phyloP scores from a whole-genome alignment of 495 filamentous ascomycete species.

The Aspergillus carlsbadensis region DNA sequence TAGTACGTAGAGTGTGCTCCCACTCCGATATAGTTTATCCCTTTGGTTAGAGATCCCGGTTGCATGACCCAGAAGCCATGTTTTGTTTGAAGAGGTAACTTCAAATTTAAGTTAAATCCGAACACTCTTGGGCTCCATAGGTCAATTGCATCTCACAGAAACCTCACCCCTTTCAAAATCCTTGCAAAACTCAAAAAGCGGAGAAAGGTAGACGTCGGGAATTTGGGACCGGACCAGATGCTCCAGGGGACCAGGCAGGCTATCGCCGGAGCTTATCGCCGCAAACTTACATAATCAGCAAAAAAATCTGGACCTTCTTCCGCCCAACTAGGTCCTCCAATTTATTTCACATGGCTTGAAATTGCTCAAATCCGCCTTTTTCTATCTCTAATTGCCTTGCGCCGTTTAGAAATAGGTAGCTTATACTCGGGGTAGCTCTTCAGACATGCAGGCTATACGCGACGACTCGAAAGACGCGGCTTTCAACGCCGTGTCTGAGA shows the following conservation, averaged over 20 bases:
- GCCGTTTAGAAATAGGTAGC: not conserved
- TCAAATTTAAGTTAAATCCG: too few relatives aligned
- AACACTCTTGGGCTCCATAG: too few relatives aligned
- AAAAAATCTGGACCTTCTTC: conserved; percentile 15
- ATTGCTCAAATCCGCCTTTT: not conserved
- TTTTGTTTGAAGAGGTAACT: too few relatives aligned
- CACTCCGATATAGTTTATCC: too few relatives aligned
- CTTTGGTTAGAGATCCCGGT: not conserved
- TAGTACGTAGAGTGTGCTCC: not conserved
- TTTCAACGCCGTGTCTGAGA: conserved; percentile 9
- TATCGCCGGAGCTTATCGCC: too few relatives aligned
- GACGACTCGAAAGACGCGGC: conserved; percentile 14
- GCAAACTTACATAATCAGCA: conserved; percentile 9
- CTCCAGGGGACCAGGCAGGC: too few relatives aligned
- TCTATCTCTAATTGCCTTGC: not conserved
- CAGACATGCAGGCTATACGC: conserved; percentile 13
- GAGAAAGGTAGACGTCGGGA: too few relatives aligned
- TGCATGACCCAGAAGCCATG: too few relatives aligned
- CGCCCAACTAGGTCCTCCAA: not conserved
- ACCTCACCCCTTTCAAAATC: too few relatives aligned
- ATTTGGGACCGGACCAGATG: too few relatives aligned
- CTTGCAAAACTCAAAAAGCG: too few relatives aligned
- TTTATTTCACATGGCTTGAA: conserved; percentile 7
- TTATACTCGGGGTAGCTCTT: not conserved
- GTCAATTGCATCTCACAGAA: too few relatives aligned